Base-by-base conservation (phyloP, 495 filamentous ascomycete species). In the Daldinia grandis region DNA sequence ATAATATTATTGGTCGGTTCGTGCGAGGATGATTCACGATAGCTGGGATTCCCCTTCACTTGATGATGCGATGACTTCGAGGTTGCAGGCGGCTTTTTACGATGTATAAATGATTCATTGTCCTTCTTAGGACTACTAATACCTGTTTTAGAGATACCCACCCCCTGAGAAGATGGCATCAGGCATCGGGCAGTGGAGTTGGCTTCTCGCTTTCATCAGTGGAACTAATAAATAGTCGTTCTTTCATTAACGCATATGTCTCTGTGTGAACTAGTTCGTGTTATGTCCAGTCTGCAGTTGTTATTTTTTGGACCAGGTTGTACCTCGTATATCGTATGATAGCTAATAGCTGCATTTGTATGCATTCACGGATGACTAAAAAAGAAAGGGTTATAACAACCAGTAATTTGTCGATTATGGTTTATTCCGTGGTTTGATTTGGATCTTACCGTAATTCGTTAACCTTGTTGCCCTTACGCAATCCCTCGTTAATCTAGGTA, bases 101-200 rank as follows among this genome's bases (percentile, higher is more conserved):
- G 68, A 76, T 77, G 75, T 77, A 76, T 77, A 68, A 77, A 77
- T 74, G 75, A 73, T 58, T 65, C 64, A 59, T 47, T 33, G 75
- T 76, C 73, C 62, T 30, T 59, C 35, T 19, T 21, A 61, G 73
- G 64, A 71, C 73, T 62, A 51, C 65, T 77, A 77, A 77, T 77
- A 74, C 69, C 53, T 66, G 64, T 71, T 71, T 49, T 60, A 56
- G 73, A 77, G 73, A 77, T 77, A 76, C 75, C 75, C 73, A 73
- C 63, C 73, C 60, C 60, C 64, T 69, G 57, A 71, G 68, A 53
- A 66, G 72, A 73, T 71, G 63, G 72, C 66, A 71, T 72, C 60
- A 66, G 63, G 69, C 69, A 72, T 66, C 68, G 62, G 58, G 47
- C 68, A 72, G 60, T 68, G 73, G 73, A 72, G 68, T 75, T 73